Evolutionary conservation across 495 filamentous ascomycete species (phyloP), one percentile per base, ranked within the genome.

Genomic region (Neurospora terricola): DNA sequence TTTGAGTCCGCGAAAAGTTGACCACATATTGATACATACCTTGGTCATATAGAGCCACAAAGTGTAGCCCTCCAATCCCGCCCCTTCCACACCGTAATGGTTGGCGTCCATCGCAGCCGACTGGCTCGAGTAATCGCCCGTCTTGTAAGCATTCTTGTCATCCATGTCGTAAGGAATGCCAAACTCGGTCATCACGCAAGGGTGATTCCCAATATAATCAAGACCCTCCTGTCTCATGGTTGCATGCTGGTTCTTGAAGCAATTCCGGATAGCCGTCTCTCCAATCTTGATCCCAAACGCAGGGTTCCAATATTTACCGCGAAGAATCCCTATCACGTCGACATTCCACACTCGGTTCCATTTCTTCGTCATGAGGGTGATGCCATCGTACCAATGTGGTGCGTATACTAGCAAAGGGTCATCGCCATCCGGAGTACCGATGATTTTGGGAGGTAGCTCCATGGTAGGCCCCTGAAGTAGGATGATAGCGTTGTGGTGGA

Each of bases 91-190:
- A 0, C 93, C 96, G 82, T 91, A 99, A 78, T 97, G 93, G 77
- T 98, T 98, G 37, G 96, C 96, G 84, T 99, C 96, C 92, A 98
- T 94, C 23, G 96, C 96, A 12, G 92, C 90, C 38, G 90, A 92
- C 77, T 99, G 96, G 75, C 93, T 97, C 71, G 92, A 91, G 78
- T 96, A 99, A 77, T 99, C 92, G 4, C 96, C 96, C n/a, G 94
- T 97, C 79, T 92, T 92, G 81, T 99, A 99, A 2, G 96, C 96
- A 75, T 94, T 83, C 81, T 97, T 92, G 72, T 96, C 89, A 77
- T 99, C 94, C 96, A 99, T 99, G 80, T 99, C 96, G 78, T 97
- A 99, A 0, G 96, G 96, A 73, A 98, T 97, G 34, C 96, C 96
- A 76, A 98, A 97, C 77, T 99, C 96, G 1, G 93, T 96, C 79